Conservation (phyloP, 495 filamentous ascomycete species). For the Podospora comata region DNA sequence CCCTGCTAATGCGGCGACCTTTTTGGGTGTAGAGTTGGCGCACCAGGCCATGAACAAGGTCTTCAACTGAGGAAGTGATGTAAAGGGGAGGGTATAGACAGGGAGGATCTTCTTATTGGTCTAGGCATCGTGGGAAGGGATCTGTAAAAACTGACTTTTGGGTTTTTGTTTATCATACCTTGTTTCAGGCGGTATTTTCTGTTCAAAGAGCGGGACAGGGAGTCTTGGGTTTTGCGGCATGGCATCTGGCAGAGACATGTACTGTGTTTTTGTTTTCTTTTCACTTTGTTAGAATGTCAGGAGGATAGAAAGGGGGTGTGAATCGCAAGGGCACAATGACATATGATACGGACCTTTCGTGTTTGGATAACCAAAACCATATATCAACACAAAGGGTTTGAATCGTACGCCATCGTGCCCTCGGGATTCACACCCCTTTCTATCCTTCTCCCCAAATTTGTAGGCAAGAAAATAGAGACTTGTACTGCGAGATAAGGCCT, state of each 20-base stretch:
- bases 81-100: not conserved
- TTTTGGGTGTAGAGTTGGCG: constrained; percentile 74
- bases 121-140: not conserved
- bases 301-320: too few species aligned
- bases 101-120: not conserved
- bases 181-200: constrained; percentile 7
- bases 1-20: constrained; percentile 81
- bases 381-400: too few species aligned
- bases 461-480: too few species aligned
- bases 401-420: too few species aligned
- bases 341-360: too few species aligned
- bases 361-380: too few species aligned
- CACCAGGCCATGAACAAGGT: constrained; percentile 77
- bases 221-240: not conserved
- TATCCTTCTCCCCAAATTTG: too few species aligned
- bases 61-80: constrained; percentile 39
- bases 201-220: not conserved
- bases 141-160: not conserved
- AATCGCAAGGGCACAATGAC: too few species aligned
- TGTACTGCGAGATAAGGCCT: too few species aligned
- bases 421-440: too few species aligned
- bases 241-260: not conserved
- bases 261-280: not conserved
- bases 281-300: not conserved
- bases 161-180: constrained; percentile 15